A percentile compares a stretch with the other conserved stretches of the same genome.
Evolutionary conservation across 495 filamentous ascomycete species (phyloP).

Genomic region (Clohesyomyces aquaticus): DNA sequence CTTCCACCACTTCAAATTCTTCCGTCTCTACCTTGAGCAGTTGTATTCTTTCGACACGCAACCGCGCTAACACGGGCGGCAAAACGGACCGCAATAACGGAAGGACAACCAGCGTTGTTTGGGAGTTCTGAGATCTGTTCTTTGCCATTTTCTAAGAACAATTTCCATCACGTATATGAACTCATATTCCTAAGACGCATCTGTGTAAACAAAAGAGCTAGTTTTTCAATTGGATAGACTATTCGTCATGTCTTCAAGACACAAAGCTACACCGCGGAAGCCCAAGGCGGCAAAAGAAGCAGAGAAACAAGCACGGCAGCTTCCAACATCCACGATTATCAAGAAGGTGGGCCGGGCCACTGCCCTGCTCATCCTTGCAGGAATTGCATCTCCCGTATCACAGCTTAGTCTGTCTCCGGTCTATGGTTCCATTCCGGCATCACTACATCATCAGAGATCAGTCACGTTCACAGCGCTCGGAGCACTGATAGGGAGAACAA

Average conservation of each 20-base stretch:
- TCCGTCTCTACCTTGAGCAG: slow-evolving; percentile 2
- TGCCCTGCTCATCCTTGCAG: slow-evolving; percentile 66
- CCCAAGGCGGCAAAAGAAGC: slow-evolving; percentile 38
- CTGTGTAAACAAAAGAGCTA: not conserved
- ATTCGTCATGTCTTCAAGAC: slow-evolving; percentile 31
- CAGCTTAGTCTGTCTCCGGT: slow-evolving; percentile 77
- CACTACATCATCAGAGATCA: slow-evolving; percentile 69
- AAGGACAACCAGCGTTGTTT: not conserved
- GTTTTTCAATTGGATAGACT: not conserved
- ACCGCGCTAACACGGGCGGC: not conserved
- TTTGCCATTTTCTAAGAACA: slow-evolving; percentile 1
- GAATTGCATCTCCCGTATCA: slow-evolving; percentile 73
- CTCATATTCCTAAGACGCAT: not conserved
- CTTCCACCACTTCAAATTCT: not conserved
- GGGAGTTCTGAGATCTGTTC: slow-evolving; percentile 6
- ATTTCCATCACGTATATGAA: not conserved
- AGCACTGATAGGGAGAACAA: slow-evolving; percentile 63
- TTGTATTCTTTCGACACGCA: slow-evolving; percentile 1
- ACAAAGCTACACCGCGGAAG: slow-evolving; percentile 36
- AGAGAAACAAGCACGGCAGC: slow-evolving; percentile 30
- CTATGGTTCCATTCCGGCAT: slow-evolving; percentile 78
- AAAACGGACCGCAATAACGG: slow-evolving; percentile 10
- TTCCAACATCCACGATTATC: slow-evolving; percentile 20
- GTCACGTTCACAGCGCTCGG: slow-evolving; percentile 63
- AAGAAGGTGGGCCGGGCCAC: slow-evolving; percentile 34